phyloP scores from a whole-genome alignment of 78 protist species.

The Anaeramoeba flamelloides region DNA sequence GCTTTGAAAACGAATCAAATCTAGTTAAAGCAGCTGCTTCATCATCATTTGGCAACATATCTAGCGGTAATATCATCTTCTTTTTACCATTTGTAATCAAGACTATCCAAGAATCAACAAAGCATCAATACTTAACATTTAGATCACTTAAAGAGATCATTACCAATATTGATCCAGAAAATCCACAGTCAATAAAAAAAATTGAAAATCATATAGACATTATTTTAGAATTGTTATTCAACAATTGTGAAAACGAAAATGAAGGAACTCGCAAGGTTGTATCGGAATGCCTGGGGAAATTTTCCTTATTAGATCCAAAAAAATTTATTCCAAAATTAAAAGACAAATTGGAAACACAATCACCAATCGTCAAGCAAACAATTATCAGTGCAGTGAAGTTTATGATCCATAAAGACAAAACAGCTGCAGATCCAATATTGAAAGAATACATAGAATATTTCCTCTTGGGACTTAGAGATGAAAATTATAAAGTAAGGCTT shows the following conservation, averaged over 20 bases:
- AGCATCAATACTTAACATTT: conserved; percentile 58
- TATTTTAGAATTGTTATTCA: conserved; percentile 34
- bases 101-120: too few relatives aligned
- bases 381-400: conserved; percentile 47
- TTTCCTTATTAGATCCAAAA: conserved; percentile 42
- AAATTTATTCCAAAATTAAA: conserved; percentile 32
- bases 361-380: conserved; percentile 20
- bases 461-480: conserved; percentile 34
- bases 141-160: conserved; percentile 58
- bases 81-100: conserved; percentile 45
- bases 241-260: conserved; percentile 40
- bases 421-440: conserved; percentile 26
- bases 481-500: conserved; percentile 51
- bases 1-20: conserved; percentile 42
- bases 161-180: too few relatives aligned
- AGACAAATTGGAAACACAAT: background rate
- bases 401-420: conserved; percentile 44
- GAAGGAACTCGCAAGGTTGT: conserved; percentile 78
- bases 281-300: conserved; percentile 73
- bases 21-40: conserved; percentile 64
- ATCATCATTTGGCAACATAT: conserved; percentile 28
- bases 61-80: conserved; percentile 32
- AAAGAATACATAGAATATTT: conserved; percentile 17
- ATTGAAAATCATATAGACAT: conserved; percentile 14
- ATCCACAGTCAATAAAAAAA: too few relatives aligned